A percentile compares a stretch with the other conserved stretches of the same genome.
Conservation (phyloP, 2,329 filamentous ascomycete species). For the Huntiella omanensis region DNA sequence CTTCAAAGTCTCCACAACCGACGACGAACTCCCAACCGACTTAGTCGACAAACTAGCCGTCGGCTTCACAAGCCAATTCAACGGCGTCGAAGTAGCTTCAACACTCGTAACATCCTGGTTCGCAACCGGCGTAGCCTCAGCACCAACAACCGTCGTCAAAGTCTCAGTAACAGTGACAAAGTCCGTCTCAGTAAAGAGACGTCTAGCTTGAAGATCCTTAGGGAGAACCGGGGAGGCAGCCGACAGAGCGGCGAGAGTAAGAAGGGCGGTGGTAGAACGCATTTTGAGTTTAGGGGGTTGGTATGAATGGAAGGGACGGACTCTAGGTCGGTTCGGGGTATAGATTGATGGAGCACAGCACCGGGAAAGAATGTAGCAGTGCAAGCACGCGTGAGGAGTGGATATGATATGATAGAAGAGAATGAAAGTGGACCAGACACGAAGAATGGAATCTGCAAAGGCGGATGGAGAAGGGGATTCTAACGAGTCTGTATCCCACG, state of each 20-base stretch:
- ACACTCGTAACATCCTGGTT: not conserved
- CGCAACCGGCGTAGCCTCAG: not conserved
- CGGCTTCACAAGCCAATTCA: no score
- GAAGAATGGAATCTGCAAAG: not conserved
- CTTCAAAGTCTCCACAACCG: not conserved
- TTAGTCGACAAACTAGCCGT: no score
- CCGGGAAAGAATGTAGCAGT: not conserved
- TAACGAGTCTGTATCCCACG: no score
- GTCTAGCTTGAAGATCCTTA: not conserved
- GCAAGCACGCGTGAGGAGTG: not conserved
- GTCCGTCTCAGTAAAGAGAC: not conserved
- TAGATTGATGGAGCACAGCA: not conserved
- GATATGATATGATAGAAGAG: not conserved
- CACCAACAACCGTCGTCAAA: not conserved
- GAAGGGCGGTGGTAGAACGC: slow-evolving; percentile 2
- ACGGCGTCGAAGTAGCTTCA: no score
- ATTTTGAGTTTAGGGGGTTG: not conserved
- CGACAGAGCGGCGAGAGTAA: slow-evolving; percentile 2
- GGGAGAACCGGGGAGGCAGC: not conserved
- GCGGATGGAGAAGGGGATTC: no score
- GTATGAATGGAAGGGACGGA: not conserved
- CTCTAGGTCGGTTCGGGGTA: not conserved
- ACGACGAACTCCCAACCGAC: no score
- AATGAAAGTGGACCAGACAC: not conserved
- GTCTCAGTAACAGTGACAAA: not conserved